Conservation (phyloP, 345 rosid genomes). For the Hibiscus syriacus region DNA sequence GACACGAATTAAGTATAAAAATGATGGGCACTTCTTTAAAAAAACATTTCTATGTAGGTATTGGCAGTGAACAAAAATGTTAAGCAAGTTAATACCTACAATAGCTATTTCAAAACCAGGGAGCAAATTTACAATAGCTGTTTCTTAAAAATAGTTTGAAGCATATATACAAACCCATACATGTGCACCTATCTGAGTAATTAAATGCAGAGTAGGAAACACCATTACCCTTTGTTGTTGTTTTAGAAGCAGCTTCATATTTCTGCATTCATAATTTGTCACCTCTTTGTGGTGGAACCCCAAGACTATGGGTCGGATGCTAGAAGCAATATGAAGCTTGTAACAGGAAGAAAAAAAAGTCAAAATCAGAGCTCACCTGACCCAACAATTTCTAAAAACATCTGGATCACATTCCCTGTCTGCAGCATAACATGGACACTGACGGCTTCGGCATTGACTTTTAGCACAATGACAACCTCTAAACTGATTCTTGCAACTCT, state of each 20-base stretch:
- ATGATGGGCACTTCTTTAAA: no score
- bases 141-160: neutral
- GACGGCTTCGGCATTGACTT: conserved; percentile 99
- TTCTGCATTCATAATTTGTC: conserved; percentile 97
- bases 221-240: conserved; percentile 89
- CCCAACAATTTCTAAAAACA: conserved; percentile 99
- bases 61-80: neutral
- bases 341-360: neutral
- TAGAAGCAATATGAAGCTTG: no score
- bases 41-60: neutral
- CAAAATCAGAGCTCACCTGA: conserved; percentile 53
- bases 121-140: neutral
- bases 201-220: conserved; percentile 1
- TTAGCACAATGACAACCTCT: conserved; percentile 99
- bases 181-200: neutral
- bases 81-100: neutral
- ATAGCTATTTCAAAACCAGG: neutral
- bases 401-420: conserved; percentile 99
- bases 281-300: conserved; percentile 89
- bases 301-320: conserved; percentile 45
- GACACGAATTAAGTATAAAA: neutral
- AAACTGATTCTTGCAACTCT: conserved; percentile 39
- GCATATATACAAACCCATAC: neutral
- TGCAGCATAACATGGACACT: conserved; percentile 99
- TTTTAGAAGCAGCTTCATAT: conserved; percentile 97